Evolutionary conservation across 768 basidiomycete genomes (phyloP).

Genomic region (Phylloporus sp.): DNA sequence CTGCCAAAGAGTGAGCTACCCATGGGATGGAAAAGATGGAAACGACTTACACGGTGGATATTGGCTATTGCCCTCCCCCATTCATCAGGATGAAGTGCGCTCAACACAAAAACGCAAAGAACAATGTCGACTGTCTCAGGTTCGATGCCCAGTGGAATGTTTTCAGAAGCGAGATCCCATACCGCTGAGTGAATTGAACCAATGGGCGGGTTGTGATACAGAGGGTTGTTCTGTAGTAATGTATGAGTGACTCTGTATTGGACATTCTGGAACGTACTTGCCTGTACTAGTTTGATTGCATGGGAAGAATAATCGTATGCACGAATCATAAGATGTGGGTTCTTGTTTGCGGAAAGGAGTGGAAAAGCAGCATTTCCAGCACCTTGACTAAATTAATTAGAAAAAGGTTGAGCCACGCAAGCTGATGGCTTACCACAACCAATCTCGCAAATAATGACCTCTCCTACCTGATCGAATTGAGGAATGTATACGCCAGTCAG

Average conservation of each 20-base stretch:
- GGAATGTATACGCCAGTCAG: not conserved
- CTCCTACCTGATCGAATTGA: constrained; percentile 61
- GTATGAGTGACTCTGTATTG: not conserved
- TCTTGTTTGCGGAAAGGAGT: constrained; percentile 75
- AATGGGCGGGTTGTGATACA: constrained; percentile 62
- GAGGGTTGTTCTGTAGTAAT: constrained; percentile 54
- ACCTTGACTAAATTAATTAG: constrained; percentile 43
- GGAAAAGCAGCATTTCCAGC: constrained; percentile 96
- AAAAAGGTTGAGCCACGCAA: not conserved
- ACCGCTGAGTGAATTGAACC: constrained; percentile 77
- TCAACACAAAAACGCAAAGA: constrained; percentile 91
- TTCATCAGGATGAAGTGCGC: constrained; percentile 89
- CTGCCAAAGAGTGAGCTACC: constrained; percentile 35
- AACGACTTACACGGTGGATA: constrained; percentile 58
- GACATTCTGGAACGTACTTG: constrained; percentile 27
- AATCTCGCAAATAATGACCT: constrained; percentile 74
- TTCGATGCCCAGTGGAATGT: constrained; percentile 57
- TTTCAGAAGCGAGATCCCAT: constrained; percentile 82
- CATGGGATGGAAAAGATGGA: not conserved
- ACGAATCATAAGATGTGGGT: constrained; percentile 65
- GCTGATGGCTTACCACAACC: constrained; percentile 70
- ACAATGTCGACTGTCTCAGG: constrained; percentile 80
- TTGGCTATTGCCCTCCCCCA: constrained; percentile 84
- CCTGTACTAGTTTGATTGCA: constrained; percentile 89
- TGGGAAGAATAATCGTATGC: constrained; percentile 91